Base-by-base conservation (phyloP, 345 rosid species). In the Eutrema heterophyllum region DNA sequence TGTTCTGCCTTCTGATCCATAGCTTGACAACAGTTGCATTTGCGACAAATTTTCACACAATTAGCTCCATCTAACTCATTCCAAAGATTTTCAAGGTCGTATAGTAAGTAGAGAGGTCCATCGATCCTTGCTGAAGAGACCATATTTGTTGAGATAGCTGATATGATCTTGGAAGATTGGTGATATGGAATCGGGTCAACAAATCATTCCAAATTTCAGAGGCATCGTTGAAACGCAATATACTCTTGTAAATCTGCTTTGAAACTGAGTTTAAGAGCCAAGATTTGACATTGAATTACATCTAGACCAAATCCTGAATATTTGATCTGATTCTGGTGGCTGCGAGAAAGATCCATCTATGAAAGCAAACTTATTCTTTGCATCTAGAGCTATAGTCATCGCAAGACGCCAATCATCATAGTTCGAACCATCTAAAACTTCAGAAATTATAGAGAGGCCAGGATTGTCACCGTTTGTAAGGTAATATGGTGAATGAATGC, bases 1-100 rank as follows among this genome's bases (percentile, higher is more conserved):
- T 62, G 38, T 0, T 27, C 38, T 0, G 1, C 1, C 3, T 24
- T 41, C 0, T 0, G 12, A 0, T 11, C 9, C 5, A 12, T 21
- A 0, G 32, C 5, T 2, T 10, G 39, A 1, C 64, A 38, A 5
- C 32, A 59, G 2, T 9, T 10, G 11, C 64, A 56, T 0, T 16
- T 16, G 0, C 12, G 43, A 39, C 43, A 39, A 0, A 4, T 2
- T 10, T 39, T 39, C 4, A 9, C 43, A 10, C 43, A 39, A 39
- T 3, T 39, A 9, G 43, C 12, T 0, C 43, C 43, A 10, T 39
- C 43, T 3, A 39, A n/a, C n/a, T n/a, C n/a, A n/a, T n/a, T n/a
- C n/a, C n/a, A n/a, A n/a, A n/a, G n/a, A n/a, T n/a, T n/a, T n/a
- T n/a, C n/a, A n/a, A n/a, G n/a, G n/a, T n/a, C n/a, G n/a, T n/a